These are phyloP conservation scores for Chalciporus pseudorubinellus DNA, from an alignment of 768 basidiomycete genomes.

Conservation along the genomic window DNA sequence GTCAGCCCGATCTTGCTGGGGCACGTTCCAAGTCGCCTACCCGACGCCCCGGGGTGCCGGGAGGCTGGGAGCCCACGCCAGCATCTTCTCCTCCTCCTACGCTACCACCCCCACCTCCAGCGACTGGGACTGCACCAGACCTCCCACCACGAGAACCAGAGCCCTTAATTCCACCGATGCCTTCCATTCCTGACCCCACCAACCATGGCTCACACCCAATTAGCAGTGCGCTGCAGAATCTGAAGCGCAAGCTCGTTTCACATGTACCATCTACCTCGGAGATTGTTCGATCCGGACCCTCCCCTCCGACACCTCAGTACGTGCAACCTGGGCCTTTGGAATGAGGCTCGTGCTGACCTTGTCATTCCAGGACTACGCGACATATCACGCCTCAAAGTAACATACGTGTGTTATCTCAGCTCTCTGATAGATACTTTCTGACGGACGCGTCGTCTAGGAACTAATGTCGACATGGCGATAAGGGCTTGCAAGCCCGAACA, in stretches of 20 bases:
- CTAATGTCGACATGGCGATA: conserved; percentile 70
- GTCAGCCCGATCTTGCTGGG: neutral
- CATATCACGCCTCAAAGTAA: conserved; percentile 41
- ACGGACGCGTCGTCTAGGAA: conserved; percentile 29
- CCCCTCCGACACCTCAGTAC: conserved; percentile 20
- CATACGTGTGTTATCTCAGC: conserved; percentile 36
- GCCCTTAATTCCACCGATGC: neutral
- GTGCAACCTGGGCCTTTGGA: neutral
- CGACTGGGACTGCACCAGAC: neutral
- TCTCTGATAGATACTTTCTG: neutral
- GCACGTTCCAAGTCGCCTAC: conserved; percentile 20
- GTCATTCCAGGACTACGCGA: conserved; percentile 16
- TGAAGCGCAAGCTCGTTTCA: conserved; percentile 26
- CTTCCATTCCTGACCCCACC: conserved; percentile 1
- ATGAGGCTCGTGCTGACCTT: neutral
- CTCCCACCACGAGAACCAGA: conserved; percentile 4
- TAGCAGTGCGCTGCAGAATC: conserved; percentile 23
- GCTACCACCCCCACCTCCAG: neutral
- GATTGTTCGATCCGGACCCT: conserved; percentile 9
- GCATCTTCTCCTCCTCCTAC: conserved; percentile 9
- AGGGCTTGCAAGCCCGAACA: conserved; percentile 71
- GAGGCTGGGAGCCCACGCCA: conserved; percentile 22
- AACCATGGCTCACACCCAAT: conserved; percentile 6
- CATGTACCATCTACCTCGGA: conserved; percentile 21
- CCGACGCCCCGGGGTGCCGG: conserved; percentile 18